A percentile compares a stretch with the other conserved stretches of the same genome.
These are phyloP conservation scores for Exserohilum turcica DNA, from an alignment of 2,329 filamentous ascomycete species.

Conservation along the genomic window DNA sequence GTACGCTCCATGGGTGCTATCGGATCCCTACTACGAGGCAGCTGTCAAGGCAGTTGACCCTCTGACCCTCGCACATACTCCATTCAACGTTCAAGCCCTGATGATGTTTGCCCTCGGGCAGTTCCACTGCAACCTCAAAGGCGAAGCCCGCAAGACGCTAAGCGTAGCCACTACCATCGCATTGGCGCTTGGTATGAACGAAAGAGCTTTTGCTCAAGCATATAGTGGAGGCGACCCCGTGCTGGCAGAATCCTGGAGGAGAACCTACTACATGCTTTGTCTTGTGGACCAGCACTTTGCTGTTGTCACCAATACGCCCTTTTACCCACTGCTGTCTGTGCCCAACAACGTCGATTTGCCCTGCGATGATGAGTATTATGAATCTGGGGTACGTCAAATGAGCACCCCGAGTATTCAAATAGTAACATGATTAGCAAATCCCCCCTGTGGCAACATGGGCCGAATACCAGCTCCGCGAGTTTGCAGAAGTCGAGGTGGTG, in stretches of 20 bases:
- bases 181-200: slow-evolving; percentile 77
- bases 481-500: slow-evolving; percentile 69
- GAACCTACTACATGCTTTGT: slow-evolving; percentile 86
- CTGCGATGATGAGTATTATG: slow-evolving; percentile 77
- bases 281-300: slow-evolving; percentile 80
- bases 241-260: slow-evolving; percentile 79
- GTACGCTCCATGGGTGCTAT: slow-evolving; percentile 40
- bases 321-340: slow-evolving; percentile 68
- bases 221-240: slow-evolving; percentile 69
- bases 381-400: slow-evolving; percentile 35
- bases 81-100: slow-evolving; percentile 74
- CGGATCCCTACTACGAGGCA: slow-evolving; percentile 32
- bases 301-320: slow-evolving; percentile 73
- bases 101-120: slow-evolving; percentile 76
- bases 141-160: slow-evolving; percentile 69
- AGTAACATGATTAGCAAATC: slow-evolving; percentile 33
- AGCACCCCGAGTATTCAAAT: not conserved
- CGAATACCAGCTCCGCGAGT: slow-evolving; percentile 76
- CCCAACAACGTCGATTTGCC: slow-evolving; percentile 71
- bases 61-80: slow-evolving; percentile 25
- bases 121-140: slow-evolving; percentile 76
- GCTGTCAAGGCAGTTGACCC: slow-evolving; percentile 29
- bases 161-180: slow-evolving; percentile 70
- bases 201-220: slow-evolving; percentile 66
- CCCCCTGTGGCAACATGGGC: slow-evolving; percentile 58